Evolutionary conservation across 129 eudicot species (phyloP), one percentile per base, ranked within the genome.

Genomic region (Arctium lappa): DNA sequence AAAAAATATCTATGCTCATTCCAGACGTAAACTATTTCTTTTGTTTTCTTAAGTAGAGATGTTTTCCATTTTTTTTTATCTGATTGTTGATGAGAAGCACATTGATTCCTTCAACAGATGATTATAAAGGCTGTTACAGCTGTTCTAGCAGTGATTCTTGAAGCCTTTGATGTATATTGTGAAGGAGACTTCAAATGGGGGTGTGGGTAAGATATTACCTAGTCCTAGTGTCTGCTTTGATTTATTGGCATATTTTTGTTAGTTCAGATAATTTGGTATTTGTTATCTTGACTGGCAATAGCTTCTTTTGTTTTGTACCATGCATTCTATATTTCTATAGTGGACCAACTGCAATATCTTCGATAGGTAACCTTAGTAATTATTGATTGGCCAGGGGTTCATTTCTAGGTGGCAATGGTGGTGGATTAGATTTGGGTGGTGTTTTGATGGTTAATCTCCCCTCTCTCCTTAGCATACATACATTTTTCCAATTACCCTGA

Each of bases 171-270:
- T 89, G 94, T 90, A 33, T 96, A 93, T 82, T 96, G 98, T 91
- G 99, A 96, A 88, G 99, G 98, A 68, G 96, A 96, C 74, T 96
- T 96, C 89, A 90, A 88, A 63, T 88, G 87, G 94, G 87, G 83
- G 22, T 93, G 99, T 82, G 99, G 98, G 99, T 95, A 88, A 88
- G 97, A 74, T 75, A 36, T 62, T 48, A 31, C 39, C 11, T 33
- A 22, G 11, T 66, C 39, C 11, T 33, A 22, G 11, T 66, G 13
- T 66, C 32, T 66, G 12, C 33, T 66, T 66, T 66, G 32, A 18
- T 65, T 65, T 18, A 65, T 8, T 18, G 12, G 34, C 32, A 66
- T 66, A 66, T 18, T 29, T 66, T 66, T 66, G 34, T 7, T 63
- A 18, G 10, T 53, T 15, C 8, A 3, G 65, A 53, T 53, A 53